Evolutionary conservation across 805 yeast species (phyloP), one percentile per base, ranked within the genome.

Genomic region (Wickerhamiella allomyrinae): DNA sequence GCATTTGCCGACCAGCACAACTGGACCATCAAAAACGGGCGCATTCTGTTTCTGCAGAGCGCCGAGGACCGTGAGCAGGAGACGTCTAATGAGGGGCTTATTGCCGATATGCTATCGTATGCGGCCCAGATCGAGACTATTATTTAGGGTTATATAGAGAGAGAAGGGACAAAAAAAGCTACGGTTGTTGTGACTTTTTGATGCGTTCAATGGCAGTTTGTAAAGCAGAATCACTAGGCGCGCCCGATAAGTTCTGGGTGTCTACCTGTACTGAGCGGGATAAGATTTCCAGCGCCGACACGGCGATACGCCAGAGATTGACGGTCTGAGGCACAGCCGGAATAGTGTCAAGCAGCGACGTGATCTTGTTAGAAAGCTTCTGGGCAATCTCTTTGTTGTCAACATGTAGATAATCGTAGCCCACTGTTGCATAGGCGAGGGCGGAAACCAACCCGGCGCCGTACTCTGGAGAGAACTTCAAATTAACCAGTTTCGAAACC

Each of bases 101-200:
- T 85, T 42, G 77, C 69, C 50, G 79, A 81, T 57, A 74, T 87
- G n/a, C 70, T 89, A 50, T 75, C 71, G 47, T 89, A 86, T 56
- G 96, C 96, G 10, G 79, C 78, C 48, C 91, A 85, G 61, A 76
- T 91, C 57, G 98, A 91, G 66, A 80, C 91, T 15, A 91, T 89
- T 60, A 78, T 89, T 40, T 87, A 71, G 40, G 29, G 29, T n/a
- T 24, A 11, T 24, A 11, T 24, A 24, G n/a, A 22, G 24, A 6
- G 6, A 22, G 24, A 9, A 6, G 24, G 6, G 6, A 22, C 24
- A 7, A 22, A 7, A 22, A 9, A 22, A 22, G 9, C 24, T 6
- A 22, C 10, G n/a, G n/a, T n/a, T n/a, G 15, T 5, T 27, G n/a
- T n/a, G n/a, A n/a, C n/a, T n/a, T n/a, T n/a, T n/a, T n/a, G 31